phyloP scores from a whole-genome alignment of 1,284 basidiomycete genomes.

The Afroboletus lepidellus region DNA sequence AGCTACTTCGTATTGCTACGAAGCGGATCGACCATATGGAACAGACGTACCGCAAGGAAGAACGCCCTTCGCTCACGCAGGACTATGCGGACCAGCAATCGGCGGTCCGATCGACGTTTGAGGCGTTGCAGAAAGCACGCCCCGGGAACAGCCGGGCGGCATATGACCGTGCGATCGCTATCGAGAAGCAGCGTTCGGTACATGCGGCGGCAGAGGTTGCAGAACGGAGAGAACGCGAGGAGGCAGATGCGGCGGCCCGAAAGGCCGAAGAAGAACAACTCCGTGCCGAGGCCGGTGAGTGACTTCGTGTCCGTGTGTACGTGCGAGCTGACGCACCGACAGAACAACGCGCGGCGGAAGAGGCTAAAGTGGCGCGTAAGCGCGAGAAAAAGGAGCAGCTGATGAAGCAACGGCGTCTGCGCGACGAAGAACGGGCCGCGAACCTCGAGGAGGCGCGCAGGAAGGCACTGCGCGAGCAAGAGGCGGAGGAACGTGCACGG shows the following conservation, averaged over 20 bases:
- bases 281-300: constrained; percentile 40
- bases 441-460: constrained; percentile 56
- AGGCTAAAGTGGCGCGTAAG: constrained; percentile 55
- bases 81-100: constrained; percentile 90
- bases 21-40: constrained; percentile 97
- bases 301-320: not conserved
- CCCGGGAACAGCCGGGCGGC: constrained; percentile 59
- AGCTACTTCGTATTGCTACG: constrained; percentile 79
- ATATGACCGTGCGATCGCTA: constrained; percentile 71
- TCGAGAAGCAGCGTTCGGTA: constrained; percentile 72
- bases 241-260: constrained; percentile 36
- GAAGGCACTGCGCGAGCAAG: constrained; percentile 77
- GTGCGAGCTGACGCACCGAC: not conserved
- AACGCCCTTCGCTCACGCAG: constrained; percentile 80
- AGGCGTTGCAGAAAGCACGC: constrained; percentile 60
- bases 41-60: constrained; percentile 94
- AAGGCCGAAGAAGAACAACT: constrained; percentile 54
- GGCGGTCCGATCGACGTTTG: constrained; percentile 71
- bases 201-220: constrained; percentile 60
- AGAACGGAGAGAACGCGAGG: constrained; percentile 55
- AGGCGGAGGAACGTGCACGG: constrained; percentile 60
- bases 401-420: constrained; percentile 53
- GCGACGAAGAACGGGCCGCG: constrained; percentile 68
- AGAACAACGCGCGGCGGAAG: constrained; percentile 59
- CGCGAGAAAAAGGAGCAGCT: constrained; percentile 60